Percentiles rank a stretch among this genome's conserved stretches.
These are phyloP conservation scores for Diaporthe eres DNA, from an alignment of 2,329 filamentous ascomycete species.

Conservation along the genomic window DNA sequence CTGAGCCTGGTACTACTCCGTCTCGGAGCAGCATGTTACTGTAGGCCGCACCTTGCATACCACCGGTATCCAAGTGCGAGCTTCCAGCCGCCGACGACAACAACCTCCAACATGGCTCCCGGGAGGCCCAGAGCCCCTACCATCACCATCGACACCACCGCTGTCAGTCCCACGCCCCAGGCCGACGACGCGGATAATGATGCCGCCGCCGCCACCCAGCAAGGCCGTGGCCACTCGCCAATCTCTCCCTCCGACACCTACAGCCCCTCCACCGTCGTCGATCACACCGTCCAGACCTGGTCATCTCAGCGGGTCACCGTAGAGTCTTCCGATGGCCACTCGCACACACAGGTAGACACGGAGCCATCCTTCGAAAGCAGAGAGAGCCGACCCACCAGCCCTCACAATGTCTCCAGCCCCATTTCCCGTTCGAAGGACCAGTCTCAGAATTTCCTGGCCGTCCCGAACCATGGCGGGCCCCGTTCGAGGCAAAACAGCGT, in stretches of 20 bases:
- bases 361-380: conserved; percentile 76
- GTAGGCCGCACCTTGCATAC: conserved; percentile 10
- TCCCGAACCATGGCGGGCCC: conserved; percentile 66
- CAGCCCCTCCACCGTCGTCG: conserved; percentile 56
- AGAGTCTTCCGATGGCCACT: conserved; percentile 45
- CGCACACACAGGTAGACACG: conserved; percentile 62
- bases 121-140: conserved; percentile 60
- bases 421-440: conserved; percentile 62
- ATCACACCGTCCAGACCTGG: conserved; percentile 50
- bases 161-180: conserved; percentile 49
- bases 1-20: conserved; percentile 25
- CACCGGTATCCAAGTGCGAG: conserved; percentile 28
- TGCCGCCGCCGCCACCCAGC: conserved; percentile 45
- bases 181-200: conserved; percentile 50
- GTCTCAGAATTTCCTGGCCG: conserved; percentile 70
- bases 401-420: conserved; percentile 78
- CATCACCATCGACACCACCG: conserved; percentile 69
- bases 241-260: conserved; percentile 56
- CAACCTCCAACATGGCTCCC: conserved; percentile 42
- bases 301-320: conserved; percentile 48
- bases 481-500: conserved; percentile 78
- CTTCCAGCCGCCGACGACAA: conserved; percentile 8
- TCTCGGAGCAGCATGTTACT: conserved; percentile 36
- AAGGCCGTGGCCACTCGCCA: conserved; percentile 50
- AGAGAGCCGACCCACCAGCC: conserved; percentile 78